Conservation (phyloP, 345 rosid species). For the Hypericum perforatum region DNA sequence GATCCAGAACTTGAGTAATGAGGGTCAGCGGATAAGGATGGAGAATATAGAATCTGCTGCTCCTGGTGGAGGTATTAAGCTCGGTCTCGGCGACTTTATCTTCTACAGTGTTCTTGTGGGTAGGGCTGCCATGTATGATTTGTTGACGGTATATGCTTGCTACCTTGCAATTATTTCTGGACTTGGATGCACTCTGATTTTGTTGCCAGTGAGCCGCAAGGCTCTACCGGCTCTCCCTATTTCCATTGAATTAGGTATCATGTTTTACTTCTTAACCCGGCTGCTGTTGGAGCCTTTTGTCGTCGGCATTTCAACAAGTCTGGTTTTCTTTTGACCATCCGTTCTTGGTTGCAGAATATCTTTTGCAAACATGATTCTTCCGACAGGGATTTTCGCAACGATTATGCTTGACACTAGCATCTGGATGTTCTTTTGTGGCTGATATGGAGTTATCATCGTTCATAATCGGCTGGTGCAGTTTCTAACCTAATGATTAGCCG, state of each 20-base stretch:
- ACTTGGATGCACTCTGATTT: slow-evolving; percentile 91
- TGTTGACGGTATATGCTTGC: slow-evolving; percentile 95
- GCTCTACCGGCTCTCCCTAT: slow-evolving; percentile 97
- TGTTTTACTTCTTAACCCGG: slow-evolving; percentile 89
- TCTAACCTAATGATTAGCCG: too few species aligned
- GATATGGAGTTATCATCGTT: too few species aligned
- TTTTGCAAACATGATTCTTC: not conserved
- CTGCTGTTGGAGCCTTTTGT: slow-evolving; percentile 88
- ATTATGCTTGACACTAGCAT: too few species aligned
- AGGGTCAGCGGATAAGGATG: slow-evolving; percentile 23
- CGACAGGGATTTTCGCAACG: too few species aligned
- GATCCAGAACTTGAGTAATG: slow-evolving; percentile 33
- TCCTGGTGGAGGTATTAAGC: slow-evolving; percentile 56
- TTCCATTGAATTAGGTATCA: slow-evolving; percentile 69
- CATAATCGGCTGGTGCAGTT: too few species aligned
- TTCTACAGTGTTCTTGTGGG: slow-evolving; percentile 99
- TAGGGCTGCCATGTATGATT: slow-evolving; percentile 99
- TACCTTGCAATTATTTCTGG: slow-evolving; percentile 94
- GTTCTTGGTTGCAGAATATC: not conserved
- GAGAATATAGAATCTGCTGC: slow-evolving; percentile 18
- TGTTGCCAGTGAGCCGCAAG: slow-evolving; percentile 64
- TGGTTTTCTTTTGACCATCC: slow-evolving; percentile 55
- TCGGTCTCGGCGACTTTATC: slow-evolving; percentile 93
- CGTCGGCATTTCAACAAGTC: slow-evolving; percentile 67
- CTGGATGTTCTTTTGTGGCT: too few species aligned